Evolutionary conservation across 208 protist species (phyloP), one percentile per base, ranked within the genome.

Genomic region (Giardia muris): DNA sequence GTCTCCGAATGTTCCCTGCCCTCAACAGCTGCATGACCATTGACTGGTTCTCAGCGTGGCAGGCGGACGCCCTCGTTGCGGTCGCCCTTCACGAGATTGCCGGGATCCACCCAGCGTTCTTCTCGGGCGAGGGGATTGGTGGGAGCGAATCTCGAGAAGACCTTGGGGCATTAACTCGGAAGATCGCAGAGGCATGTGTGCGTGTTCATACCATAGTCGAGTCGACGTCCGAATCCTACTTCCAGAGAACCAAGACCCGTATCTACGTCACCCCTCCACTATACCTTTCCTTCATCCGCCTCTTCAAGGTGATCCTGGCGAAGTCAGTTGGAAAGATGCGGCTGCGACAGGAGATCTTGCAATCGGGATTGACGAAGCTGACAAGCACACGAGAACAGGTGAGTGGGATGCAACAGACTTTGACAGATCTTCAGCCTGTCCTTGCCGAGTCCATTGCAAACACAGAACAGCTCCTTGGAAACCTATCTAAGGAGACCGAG

Each of bases 1-100:
- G 97, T 43, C 94, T 98, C 86, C 95, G 97, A 92, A 97, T 97
- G 95, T 98, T 98, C 94, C 97, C 98, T 19, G 97, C 91, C 1
- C 91, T 93, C 22, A 42, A 91, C n/a, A 93, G 91, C 94, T 99
- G 98, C 94, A 98, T 97, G 39, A 98, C 97, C 2, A 98, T 99
- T 93, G 98, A 99, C 95, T 99, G 98, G 98, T 98, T 98, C 95
- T 93, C 95, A 19, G 95, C 97, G 93, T 99, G 98, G 98, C 97
- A 97, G 0, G 94, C 96, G 90, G 96, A 98, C 46, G 98, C 97
- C 44, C 95, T 99, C 43, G 94, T 94, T 91, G 95, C 94, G 67
- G 93, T 92, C 45, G 93, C 87, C 94, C 95, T 3, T 46, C 44
- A 0, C 1, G n/a, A 47, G n/a, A 4, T 90, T 47, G n/a, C 46